These are phyloP conservation scores for Lolium multiflorum DNA, from an alignment of 176 grass and related monocot genomes.

Conservation along the genomic window DNA sequence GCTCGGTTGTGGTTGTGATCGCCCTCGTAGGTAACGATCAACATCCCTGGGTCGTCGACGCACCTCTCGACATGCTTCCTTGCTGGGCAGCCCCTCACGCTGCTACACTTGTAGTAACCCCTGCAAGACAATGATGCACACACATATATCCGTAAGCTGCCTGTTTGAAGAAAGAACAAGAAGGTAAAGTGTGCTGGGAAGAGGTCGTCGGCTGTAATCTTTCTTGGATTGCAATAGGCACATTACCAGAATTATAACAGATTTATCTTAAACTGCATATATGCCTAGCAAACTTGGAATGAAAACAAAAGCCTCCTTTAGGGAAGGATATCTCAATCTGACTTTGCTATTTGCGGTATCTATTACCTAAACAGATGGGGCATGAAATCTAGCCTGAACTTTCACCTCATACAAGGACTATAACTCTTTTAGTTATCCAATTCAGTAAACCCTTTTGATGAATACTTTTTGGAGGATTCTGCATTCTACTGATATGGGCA, in stretches of 20 bases:
- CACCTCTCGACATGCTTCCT: constrained; percentile 96
- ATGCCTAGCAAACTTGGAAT: constrained; percentile 15
- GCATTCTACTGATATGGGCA: not conserved
- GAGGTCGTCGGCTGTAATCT: constrained; percentile 9
- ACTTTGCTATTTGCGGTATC: constrained; percentile 14
- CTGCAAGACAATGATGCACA: constrained; percentile 43
- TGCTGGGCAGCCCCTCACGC: constrained; percentile 83
- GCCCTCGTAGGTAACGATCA: constrained; percentile 94
- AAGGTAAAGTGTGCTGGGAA: not conserved
- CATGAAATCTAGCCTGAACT: constrained; percentile 22
- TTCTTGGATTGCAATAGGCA: constrained; percentile 37
- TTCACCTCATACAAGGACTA: not conserved
- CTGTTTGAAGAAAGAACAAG: constrained; percentile 32
- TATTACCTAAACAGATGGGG: not conserved
- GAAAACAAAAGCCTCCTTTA: constrained; percentile 10
- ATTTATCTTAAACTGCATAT: not conserved
- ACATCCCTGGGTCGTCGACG: constrained; percentile 80
- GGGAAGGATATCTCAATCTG: not conserved
- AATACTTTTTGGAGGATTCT: constrained; percentile 8
- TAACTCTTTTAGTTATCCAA: not conserved
- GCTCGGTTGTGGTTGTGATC: constrained; percentile 77
- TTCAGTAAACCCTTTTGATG: not conserved
- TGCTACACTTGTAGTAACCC: constrained; percentile 98
- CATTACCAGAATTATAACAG: constrained; percentile 30
- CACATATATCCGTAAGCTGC: not conserved